Evolutionary conservation across 2,329 filamentous ascomycete species (phyloP), one percentile per base, ranked within the genome.

Genomic region (Colletotrichum sp.): DNA sequence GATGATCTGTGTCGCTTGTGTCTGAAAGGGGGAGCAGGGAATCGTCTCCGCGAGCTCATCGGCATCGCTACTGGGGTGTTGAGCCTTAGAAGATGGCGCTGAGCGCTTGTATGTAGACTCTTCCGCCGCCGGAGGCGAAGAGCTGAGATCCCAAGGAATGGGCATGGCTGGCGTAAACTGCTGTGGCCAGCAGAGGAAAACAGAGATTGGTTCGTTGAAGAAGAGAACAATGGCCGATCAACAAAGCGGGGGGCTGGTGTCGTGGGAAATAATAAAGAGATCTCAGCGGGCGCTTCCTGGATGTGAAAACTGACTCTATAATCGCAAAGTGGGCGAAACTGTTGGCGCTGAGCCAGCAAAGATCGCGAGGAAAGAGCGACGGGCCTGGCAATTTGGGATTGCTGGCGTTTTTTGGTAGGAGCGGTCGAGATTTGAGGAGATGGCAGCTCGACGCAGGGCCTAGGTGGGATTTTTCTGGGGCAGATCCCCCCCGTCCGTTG

Each of bases 41-140:
- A 88, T 85, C n/a, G 88, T 90, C 68, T 86, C 86, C 44, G 84
- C 85, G 24, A 88, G 81, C 76, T 89, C 88, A 71, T 89, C 88
- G 57, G 89, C 84, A 49, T 87, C 86, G 62, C 87, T 80, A 52
- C 12, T 62, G 18, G 21, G 44, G 21, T 62, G 49, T 26, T n/a
- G 16, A n/a, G 49, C 72, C 63, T 49, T 71, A 52, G 32, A 15
- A 26, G 75, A 39, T n/a, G 72, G 57, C 16, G 12, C 59, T 30
- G 49, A 67, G 32, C 21, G 59, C 36, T 66, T 59, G 7, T 66
- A 63, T 12, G 59, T n/a, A 15, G 52, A 64, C 59, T 32, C 62
- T 10, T 62, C 62, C 34, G 52, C 28, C 52, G 75, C 59, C 32
- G 72, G 69, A n/a, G 72, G 67, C 15, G 75, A 77, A 8, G 75